A percentile compares a stretch with the other conserved stretches of the same genome.
These are phyloP conservation scores for Eucalyptus shirleyi DNA, from an alignment of 345 rosid species.

Conservation along the genomic window DNA sequence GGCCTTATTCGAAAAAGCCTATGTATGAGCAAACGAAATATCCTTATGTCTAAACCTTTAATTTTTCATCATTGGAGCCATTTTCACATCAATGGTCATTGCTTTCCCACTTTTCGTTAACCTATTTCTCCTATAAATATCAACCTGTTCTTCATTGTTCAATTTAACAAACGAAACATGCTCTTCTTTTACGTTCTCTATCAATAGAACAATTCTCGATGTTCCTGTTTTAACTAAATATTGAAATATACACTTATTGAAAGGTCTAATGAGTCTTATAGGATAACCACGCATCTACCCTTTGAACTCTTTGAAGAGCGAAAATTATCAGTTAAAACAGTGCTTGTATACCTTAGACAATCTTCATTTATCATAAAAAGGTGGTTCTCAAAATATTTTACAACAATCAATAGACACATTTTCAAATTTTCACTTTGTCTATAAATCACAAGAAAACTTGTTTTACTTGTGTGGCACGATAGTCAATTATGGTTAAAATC, in stretches of 20 bases:
- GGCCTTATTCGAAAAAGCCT: not conserved
- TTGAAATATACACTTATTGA: not conserved
- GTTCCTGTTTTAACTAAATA: not conserved
- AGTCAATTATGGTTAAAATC: not conserved
- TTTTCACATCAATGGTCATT: not conserved
- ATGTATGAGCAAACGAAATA: not conserved
- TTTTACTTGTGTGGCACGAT: not conserved
- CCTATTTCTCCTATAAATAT: not conserved
- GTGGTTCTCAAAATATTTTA: not conserved
- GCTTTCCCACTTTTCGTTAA: not conserved
- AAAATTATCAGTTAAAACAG: not conserved
- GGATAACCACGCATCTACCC: not conserved
- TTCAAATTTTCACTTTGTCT: not conserved
- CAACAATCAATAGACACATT: not conserved
- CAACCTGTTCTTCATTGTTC: not conserved
- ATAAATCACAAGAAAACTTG: not conserved
- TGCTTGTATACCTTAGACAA: not conserved
- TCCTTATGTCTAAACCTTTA: not conserved
- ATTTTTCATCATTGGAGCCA: not conserved
- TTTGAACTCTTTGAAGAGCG: not conserved
- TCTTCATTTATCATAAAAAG: not conserved
- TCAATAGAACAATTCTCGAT: not conserved
- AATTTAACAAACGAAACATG: not conserved
- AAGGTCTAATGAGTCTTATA: not conserved
- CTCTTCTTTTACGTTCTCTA: not conserved